Evolutionary conservation across 768 basidiomycete species (phyloP), one percentile per base, ranked within the genome.

Genomic region (Holtermanniella nyarrowii): DNA sequence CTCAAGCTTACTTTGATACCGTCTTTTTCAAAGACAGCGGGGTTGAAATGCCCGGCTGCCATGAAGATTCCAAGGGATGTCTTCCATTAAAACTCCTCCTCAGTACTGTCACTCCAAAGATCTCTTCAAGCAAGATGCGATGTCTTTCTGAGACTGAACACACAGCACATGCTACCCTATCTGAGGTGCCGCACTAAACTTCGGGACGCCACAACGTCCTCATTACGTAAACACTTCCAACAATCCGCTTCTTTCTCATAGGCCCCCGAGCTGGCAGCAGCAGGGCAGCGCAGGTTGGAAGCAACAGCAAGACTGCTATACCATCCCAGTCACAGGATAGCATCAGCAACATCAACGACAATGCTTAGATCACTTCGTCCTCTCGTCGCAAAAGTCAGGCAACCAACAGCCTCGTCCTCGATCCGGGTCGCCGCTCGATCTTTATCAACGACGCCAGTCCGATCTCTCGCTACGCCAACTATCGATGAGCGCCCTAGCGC

Each of bases 381-480:
- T 2, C 42, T 63, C 31, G 39, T 56, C 10, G 51, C 56, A 13
- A 49, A 40, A 40, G 22, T 59, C 10, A 41, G n/a, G n/a, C n/a
- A n/a, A n/a, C n/a, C 58, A 31, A 23, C 41, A 31, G n/a, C 57
- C 21, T 53, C 46, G 23, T 24, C 45, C 41, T 11, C 14, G 3
- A 37, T 56, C 40, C 48, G 50, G n/a, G 26, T 42, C 22, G 23
- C 54, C 2, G 25, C 57, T 44, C 54, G 59, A 44, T 37, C 52
- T 16, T 40, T 65, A 25, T 55, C 62, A 21, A 52, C 54, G 3
- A 49, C 63, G 2, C 40, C 62, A 14, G 27, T 55, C 43, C 54
- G 63, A 57, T 58, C 56, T 12, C 50, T 66, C 26, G 65, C 65
- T 39, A 60, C 65, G 4, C 62, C 63, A 4, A 48, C 62, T 18